Evolutionary conservation across 2,329 filamentous ascomycete species (phyloP).

Genomic region (Myrmaecium sp.): DNA sequence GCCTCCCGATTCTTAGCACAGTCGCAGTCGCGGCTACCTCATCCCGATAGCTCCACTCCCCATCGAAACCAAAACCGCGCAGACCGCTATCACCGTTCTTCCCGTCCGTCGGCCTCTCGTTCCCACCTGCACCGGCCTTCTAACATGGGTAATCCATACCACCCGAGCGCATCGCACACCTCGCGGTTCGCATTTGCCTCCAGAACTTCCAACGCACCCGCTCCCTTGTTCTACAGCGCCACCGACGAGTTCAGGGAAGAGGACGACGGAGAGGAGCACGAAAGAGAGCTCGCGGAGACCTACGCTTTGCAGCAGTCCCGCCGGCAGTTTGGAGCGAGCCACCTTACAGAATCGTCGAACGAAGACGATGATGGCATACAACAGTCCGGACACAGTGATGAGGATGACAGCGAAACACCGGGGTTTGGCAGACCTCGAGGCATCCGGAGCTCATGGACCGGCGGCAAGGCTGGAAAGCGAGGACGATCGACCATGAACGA

Average conservation of each 20-base stretch:
- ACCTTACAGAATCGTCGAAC: constrained; percentile 72
- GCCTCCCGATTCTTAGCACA: constrained; percentile 92
- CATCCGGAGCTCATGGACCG: constrained; percentile 41
- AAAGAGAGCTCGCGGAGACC: constrained; percentile 82
- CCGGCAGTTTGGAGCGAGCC: constrained; percentile 69
- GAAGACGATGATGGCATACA: constrained; percentile 50
- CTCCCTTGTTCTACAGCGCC: constrained; percentile 86
- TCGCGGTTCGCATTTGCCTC: constrained; percentile 66
- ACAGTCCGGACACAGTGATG: constrained; percentile 18
- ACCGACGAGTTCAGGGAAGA: constrained; percentile 83
- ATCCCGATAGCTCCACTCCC: constrained; percentile 26
- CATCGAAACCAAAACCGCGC: constrained; percentile 30
- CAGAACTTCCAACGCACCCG: constrained; percentile 57
- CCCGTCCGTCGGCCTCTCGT: constrained; percentile 31
- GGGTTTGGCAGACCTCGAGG: constrained; percentile 29
- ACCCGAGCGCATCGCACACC: constrained; percentile 51
- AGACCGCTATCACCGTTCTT: constrained; percentile 26
- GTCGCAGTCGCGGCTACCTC: constrained; percentile 72
- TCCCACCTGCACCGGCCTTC: constrained; percentile 31
- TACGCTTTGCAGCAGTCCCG: constrained; percentile 83
- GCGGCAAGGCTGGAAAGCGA: constrained; percentile 25
- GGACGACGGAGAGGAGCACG: constrained; percentile 80
- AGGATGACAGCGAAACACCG: constrained; percentile 16
- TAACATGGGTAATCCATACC: constrained; percentile 57
- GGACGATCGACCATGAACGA: constrained; percentile 17